These are phyloP conservation scores for Fagopyrum tataricum DNA, from an alignment of 148 eudicot species.

Conservation along the genomic window DNA sequence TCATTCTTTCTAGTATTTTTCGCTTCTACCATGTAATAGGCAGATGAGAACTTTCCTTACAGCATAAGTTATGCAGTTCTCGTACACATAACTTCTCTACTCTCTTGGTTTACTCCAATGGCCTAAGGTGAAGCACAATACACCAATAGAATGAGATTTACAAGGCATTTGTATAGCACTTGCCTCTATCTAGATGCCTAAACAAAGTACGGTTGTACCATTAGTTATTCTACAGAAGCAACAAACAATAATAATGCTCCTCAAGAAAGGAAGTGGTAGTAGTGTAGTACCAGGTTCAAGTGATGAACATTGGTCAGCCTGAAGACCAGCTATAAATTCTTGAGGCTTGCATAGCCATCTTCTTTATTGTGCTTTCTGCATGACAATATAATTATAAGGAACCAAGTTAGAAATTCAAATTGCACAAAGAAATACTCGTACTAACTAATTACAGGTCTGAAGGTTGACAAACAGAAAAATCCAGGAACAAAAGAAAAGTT, in stretches of 20 bases:
- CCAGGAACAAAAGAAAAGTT: not conserved
- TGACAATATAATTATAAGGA: slow-evolving; percentile 12
- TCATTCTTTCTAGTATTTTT: too few species aligned
- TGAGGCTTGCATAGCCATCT: slow-evolving; percentile 94
- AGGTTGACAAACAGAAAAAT: not conserved
- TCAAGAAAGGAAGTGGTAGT: slow-evolving; percentile 14
- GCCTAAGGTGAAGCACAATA: not conserved
- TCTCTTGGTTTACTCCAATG: too few species aligned
- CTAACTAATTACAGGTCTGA: not conserved
- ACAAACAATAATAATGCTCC: not conserved
- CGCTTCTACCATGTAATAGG: too few species aligned
- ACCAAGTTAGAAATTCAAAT: not conserved
- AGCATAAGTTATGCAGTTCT: too few species aligned
- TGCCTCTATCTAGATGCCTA: not conserved
- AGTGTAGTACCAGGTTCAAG: slow-evolving; percentile 92
- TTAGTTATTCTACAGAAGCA: not conserved
- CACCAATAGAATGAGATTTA: not conserved
- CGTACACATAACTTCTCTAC: too few species aligned
- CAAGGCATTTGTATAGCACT: not conserved
- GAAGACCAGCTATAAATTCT: slow-evolving; percentile 89
- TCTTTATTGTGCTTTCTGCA: slow-evolving; percentile 88
- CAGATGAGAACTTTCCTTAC: too few species aligned
- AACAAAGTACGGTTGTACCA: not conserved
- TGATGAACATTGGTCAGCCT: slow-evolving; percentile 91
- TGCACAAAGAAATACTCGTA: not conserved